Percentiles rank a stretch among this genome's conserved stretches.
Evolutionary conservation across 169 alveolate genomes (phyloP).

Genomic region (Toxoplasma gondii): DNA sequence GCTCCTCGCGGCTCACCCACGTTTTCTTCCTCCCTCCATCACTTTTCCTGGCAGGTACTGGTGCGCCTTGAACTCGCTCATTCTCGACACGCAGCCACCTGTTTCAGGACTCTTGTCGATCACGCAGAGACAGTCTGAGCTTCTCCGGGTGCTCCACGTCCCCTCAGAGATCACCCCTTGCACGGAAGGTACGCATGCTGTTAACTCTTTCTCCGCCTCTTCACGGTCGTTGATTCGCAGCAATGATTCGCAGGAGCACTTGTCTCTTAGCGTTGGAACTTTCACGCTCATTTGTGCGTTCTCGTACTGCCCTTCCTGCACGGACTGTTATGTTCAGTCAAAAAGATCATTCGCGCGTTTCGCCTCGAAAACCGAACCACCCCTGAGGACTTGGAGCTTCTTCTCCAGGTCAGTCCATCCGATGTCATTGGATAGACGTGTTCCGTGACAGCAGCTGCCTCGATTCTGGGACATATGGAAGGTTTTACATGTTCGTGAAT

Average conservation of each 20-base stretch:
- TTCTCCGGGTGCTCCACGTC: conserved; percentile 33
- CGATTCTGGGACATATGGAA: background rate
- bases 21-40: background rate
- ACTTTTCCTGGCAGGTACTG: conserved; percentile 50
- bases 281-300: too few relatives aligned
- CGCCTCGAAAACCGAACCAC: background rate
- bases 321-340: background rate
- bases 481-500: background rate
- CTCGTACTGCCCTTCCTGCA: too few relatives aligned
- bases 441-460: background rate
- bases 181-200: conserved; percentile 24
- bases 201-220: background rate
- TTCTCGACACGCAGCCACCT: conserved; percentile 36
- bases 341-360: background rate
- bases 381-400: conserved; percentile 14
- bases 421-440: background rate
- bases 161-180: conserved; percentile 47
- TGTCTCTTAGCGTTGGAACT: too few relatives aligned
- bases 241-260: too few relatives aligned
- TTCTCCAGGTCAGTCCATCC: background rate
- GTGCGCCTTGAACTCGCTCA: conserved; percentile 63
- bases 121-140: conserved; percentile 41
- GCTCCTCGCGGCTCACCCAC: background rate
- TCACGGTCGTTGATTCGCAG: background rate
- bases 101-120: conserved; percentile 44